Base-by-base conservation (phyloP, 2,329 filamentous ascomycete species). In the Exophiala sp. region DNA sequence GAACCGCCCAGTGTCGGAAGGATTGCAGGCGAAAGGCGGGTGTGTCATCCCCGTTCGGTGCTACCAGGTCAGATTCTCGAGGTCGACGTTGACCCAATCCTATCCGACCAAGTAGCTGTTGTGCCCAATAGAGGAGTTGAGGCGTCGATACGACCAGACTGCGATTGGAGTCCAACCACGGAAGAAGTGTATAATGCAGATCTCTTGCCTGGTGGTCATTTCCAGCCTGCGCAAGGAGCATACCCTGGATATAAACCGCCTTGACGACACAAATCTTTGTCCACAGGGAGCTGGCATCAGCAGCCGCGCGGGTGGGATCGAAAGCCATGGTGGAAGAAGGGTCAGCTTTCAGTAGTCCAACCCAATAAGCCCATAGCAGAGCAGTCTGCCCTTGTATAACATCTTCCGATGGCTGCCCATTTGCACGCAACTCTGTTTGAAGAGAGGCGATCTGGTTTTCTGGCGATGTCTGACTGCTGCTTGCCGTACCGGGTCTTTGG, bases 191-290 rank as follows among this genome's bases (percentile, higher is more conserved):
- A 62, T 82, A 78, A 63, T 89, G 90, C 1, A 85, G 81, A 36
- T 76, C 74, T 12, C 90, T 72, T 1, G 88, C 88, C 51, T 87
- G 83, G n/a, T 68, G 29, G 10, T 43, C 12, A 3, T 47, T 24
- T 9, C 54, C 52, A 14, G n/a, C 52, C 36, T 39, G 47, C 18
- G 47, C 40, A n/a, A 50, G 57, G 38, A 52, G 41, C 66, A 78
- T 85, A 68, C 88, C 89, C 68, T 86, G 87, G 46, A 95, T 79
- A 67, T 90, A 95, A 44, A 84, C 82, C 16, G 84, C 84, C 69
- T 92, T 95, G 50, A 94, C 76, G 24, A 87, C 81, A 71, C 89
- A 95, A 16, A 94, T 87, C 60, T 84, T 85, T 2, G 89, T 89
- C 90, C 90, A 96, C 66, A 86, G 82, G n/a, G 60, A 63, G 35